Conservation (phyloP, 495 filamentous ascomycete species). For the Ascobolus immersus region DNA sequence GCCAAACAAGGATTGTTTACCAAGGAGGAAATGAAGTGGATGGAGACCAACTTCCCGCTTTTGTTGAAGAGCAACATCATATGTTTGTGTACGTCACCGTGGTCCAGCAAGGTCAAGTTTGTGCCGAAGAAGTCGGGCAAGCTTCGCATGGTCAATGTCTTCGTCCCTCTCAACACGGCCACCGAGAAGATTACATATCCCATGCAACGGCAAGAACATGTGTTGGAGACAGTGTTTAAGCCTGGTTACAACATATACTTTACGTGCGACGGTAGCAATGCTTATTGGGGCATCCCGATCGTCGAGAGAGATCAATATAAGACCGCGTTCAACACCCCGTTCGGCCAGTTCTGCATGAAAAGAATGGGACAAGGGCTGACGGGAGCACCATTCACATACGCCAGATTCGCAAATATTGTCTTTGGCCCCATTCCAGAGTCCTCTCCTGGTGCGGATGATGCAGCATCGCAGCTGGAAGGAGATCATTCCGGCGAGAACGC, state of each 20-base stretch:
- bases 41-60: not conserved
- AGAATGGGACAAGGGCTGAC: constrained; percentile 1
- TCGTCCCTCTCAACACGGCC: not conserved
- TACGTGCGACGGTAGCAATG: not conserved
- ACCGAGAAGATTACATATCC: not conserved
- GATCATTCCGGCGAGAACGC: not conserved
- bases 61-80: constrained; percentile 1
- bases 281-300: constrained; percentile 1
- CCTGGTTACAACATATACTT: not conserved
- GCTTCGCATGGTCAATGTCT: constrained; percentile 1
- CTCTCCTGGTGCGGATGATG: not conserved
- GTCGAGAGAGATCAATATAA: constrained; percentile 1
- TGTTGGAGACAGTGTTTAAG: not conserved
- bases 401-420: constrained; percentile 1
- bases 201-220: constrained; percentile 1
- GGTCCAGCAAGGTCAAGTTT: not conserved
- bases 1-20: not conserved
- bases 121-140: not conserved
- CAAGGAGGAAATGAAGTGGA: not conserved
- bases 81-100: not conserved
- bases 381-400: constrained; percentile 1
- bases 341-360: not conserved
- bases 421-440: not conserved
- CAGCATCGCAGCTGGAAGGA: not conserved
- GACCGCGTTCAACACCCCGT: constrained; percentile 1